These are phyloP conservation scores for Auriscalpium microsporum DNA, from an alignment of 768 basidiomycete species.

Conservation along the genomic window DNA sequence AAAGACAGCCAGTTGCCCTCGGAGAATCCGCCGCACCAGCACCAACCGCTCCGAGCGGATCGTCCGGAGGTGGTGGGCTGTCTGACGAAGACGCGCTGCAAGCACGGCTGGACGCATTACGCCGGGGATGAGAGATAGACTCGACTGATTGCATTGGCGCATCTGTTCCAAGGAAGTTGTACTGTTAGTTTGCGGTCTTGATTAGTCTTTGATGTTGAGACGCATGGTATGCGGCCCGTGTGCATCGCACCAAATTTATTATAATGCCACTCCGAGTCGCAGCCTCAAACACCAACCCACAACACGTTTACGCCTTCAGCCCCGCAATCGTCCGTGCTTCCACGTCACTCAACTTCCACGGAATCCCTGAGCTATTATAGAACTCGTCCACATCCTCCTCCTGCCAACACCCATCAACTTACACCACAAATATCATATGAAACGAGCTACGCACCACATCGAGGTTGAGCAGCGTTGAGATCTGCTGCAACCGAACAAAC, in stretches of 20 bases:
- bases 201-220: no score
- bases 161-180: no score
- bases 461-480: slow-evolving; percentile 84
- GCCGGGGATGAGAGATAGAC: slow-evolving; percentile 43
- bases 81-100: slow-evolving; percentile 91
- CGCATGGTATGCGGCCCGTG: no score
- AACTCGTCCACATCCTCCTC: slow-evolving; percentile 95
- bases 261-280: no score
- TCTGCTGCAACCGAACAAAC: slow-evolving; percentile 86
- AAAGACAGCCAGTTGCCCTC: slow-evolving; percentile 77
- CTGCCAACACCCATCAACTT: slow-evolving; percentile 30
- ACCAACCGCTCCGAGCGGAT: slow-evolving; percentile 30
- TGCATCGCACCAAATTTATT: no score
- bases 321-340: slow-evolving; percentile 67
- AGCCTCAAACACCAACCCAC: no score
- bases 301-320: slow-evolving; percentile 23
- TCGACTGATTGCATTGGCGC: no score
- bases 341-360: slow-evolving; percentile 72
- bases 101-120: slow-evolving; percentile 84
- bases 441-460: slow-evolving; percentile 48
- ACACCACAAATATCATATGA: not conserved
- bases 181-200: no score
- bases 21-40: slow-evolving; percentile 53
- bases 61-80: slow-evolving; percentile 31
- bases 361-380: slow-evolving; percentile 86